Conservation (phyloP, 768 basidiomycete genomes). For the Heimioporus sp. region DNA sequence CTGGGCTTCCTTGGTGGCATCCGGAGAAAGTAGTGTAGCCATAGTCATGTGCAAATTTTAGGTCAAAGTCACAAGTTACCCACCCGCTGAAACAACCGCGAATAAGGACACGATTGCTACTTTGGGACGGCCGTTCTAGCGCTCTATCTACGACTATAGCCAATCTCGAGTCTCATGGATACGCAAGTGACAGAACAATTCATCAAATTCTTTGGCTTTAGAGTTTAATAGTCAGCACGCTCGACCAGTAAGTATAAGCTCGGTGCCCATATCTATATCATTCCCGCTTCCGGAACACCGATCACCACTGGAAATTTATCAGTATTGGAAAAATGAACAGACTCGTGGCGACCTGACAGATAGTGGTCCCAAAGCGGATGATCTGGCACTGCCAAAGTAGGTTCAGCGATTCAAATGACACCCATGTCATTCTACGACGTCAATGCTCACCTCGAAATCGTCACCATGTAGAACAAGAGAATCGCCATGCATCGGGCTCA, state of each 20-base stretch:
- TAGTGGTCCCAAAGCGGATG: conserved; percentile 29
- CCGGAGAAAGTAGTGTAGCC: conserved; percentile 25
- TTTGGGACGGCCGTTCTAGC: conserved; percentile 27
- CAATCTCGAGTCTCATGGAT: not conserved
- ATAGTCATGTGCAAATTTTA: conserved; percentile 29
- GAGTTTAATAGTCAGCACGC: not conserved
- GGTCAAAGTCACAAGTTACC: conserved; percentile 17
- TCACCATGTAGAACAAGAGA: conserved; percentile 35
- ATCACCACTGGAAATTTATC: conserved; percentile 25
- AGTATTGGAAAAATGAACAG: conserved; percentile 5
- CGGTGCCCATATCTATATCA: not conserved
- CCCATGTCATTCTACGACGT: not conserved
- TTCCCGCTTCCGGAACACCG: conserved; percentile 20
- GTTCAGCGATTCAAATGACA: not conserved
- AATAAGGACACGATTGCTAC: conserved; percentile 23
- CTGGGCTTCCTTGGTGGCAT: conserved; percentile 30
- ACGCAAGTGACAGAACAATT: not conserved
- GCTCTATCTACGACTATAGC: conserved; percentile 29
- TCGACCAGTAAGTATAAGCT: not conserved
- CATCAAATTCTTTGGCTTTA: not conserved
- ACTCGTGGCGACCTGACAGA: conserved; percentile 22
- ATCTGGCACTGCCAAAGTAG: conserved; percentile 22
- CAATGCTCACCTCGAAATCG: conserved; percentile 38
- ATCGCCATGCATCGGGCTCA: conserved; percentile 41
- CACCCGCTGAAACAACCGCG: conserved; percentile 3